Percentiles rank a stretch among this genome's conserved stretches.
Conservation (phyloP, 345 rosid species). For the Salix arbutifolia region DNA sequence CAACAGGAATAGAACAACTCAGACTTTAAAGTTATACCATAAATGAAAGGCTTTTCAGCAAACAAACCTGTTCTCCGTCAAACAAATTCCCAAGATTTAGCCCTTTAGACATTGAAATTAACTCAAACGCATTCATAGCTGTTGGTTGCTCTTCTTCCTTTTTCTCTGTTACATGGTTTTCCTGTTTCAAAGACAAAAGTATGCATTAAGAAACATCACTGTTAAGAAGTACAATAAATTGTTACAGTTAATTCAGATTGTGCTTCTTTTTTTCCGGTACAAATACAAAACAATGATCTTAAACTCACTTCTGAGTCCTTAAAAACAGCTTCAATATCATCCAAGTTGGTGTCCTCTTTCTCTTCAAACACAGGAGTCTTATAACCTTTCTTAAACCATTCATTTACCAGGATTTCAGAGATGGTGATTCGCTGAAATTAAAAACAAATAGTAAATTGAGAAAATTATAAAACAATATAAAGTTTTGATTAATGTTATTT, state of each 20-base stretch:
- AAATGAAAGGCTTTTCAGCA: constrained; percentile 2
- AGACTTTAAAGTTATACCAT: neutral
- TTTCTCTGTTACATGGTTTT: constrained; percentile 81
- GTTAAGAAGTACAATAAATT: neutral
- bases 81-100: constrained; percentile 82
- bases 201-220: constrained; percentile 7
- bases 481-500: neutral
- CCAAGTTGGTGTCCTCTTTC: constrained; percentile 60
- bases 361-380: constrained; percentile 82
- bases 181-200: constrained; percentile 38
- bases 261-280: neutral
- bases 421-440: constrained; percentile 69
- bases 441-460: neutral
- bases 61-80: constrained; percentile 72
- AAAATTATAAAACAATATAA: neutral
- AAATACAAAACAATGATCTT: neutral
- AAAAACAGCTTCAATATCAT: constrained; percentile 90
- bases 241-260: constrained; percentile 4
- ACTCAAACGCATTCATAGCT: constrained; percentile 88
- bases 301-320: constrained; percentile 75
- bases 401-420: constrained; percentile 75
- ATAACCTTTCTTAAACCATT: constrained; percentile 86
- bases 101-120: constrained; percentile 88
- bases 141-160: constrained; percentile 80
- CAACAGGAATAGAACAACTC: neutral